Conservation (phyloP, 2,329 filamentous ascomycete genomes). For the Pestalotiopsis sp. region DNA sequence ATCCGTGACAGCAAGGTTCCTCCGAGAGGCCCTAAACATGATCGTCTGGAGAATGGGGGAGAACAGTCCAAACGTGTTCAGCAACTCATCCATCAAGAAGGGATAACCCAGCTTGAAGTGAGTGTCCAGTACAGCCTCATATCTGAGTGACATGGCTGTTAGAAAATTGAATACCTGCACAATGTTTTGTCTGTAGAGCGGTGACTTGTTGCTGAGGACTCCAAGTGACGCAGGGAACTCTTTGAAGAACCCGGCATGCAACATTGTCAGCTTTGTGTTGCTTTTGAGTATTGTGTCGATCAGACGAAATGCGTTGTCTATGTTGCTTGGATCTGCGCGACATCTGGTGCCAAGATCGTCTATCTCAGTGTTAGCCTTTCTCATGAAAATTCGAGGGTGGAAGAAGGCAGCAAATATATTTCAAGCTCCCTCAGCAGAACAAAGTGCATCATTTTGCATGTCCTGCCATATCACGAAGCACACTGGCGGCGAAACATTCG, state of each 20-base stretch:
- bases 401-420: neutral
- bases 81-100: conserved; percentile 57
- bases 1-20: conserved; percentile 43
- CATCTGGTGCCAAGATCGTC: conserved; percentile 32
- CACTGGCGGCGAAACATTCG: neutral
- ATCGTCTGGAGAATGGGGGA: conserved; percentile 55
- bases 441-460: neutral
- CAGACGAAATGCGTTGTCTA: conserved; percentile 35
- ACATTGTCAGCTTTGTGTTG: conserved; percentile 32
- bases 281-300: conserved; percentile 37
- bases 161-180: conserved; percentile 44
- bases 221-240: conserved; percentile 33
- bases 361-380: neutral
- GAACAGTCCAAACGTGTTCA: conserved; percentile 42
- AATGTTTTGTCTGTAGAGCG: conserved; percentile 20
- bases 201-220: conserved; percentile 12
- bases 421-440: neutral
- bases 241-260: conserved; percentile 34
- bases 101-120: conserved; percentile 45
- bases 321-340: conserved; percentile 16
- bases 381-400: neutral
- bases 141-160: conserved; percentile 40
- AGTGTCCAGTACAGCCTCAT: conserved; percentile 35
- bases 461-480: neutral
- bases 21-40: conserved; percentile 51